Conservation (phyloP, 306 rosid species). For the Prosopis cineraria region DNA sequence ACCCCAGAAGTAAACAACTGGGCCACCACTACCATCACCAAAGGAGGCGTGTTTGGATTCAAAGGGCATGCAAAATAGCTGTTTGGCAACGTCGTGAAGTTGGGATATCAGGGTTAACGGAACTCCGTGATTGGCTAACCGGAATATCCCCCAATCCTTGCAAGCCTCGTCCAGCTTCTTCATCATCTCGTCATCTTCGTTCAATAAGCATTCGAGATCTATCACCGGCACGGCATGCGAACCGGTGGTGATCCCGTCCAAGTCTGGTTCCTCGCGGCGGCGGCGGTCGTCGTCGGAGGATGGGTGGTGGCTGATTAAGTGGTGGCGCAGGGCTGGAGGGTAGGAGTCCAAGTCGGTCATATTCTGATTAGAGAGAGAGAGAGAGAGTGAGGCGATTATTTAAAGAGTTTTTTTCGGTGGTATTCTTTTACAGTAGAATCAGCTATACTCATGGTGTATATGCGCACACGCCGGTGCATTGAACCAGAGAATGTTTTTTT, state of each 20-base stretch:
- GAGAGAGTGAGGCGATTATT: too few species aligned
- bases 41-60: slow-evolving; percentile 50
- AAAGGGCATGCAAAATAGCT: slow-evolving; percentile 43
- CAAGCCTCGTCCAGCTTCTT: slow-evolving; percentile 49
- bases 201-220: slow-evolving; percentile 43
- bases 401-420: too few species aligned
- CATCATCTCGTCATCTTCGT: neutral
- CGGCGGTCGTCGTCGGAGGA: neutral
- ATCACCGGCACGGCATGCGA: slow-evolving; percentile 41
- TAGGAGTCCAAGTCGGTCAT: neutral
- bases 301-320: neutral
- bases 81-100: slow-evolving; percentile 36
- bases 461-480: too few species aligned
- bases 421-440: neutral
- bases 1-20: slow-evolving; percentile 53
- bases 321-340: neutral
- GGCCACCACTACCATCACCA: slow-evolving; percentile 11
- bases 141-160: slow-evolving; percentile 60
- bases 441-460: too few species aligned
- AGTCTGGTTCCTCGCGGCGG: neutral
- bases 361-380: neutral
- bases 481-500: too few species aligned
- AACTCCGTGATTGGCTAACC: slow-evolving; percentile 69
- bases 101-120: slow-evolving; percentile 46
- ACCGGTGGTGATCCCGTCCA: neutral